Base-by-base conservation (phyloP, 176 grass and related monocot species). In the Oryza meridionalis region DNA sequence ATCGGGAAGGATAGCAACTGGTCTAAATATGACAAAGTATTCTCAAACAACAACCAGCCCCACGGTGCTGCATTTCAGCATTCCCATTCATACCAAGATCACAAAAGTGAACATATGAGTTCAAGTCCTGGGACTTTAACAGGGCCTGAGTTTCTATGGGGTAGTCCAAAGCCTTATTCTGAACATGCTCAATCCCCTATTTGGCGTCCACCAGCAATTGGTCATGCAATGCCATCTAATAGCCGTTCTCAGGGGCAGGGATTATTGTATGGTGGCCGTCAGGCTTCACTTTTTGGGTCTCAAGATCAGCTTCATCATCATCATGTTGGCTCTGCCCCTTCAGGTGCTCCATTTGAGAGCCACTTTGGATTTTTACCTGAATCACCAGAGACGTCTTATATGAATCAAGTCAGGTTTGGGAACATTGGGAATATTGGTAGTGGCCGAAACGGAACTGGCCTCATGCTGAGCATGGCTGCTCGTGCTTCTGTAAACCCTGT, bases 141-240 rank as follows among this genome's bases (percentile, higher is more conserved):
- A 50, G 97, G 97, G 32, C 90, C 90, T 1, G 93, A 99, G 35
- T 99, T 99, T 94, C 88, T 99, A 9, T 99, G 97, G 97, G 97
- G 93, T 21, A 99, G 94, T 85, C 90, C 86, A 40, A 96, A 89
- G 84, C 86, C 86, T n/a, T 94, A 96, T 80, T 87, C 81, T 17
- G 97, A 99, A 35, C 89, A 85, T 86, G 88, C 89, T 19, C 91
- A 94, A 47, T 89, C 93, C 64, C 88, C 89, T 69, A 75, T 87
- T 70, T 94, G 91, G 97, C 90, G 74, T 14, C 81, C 97, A 69
- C 93, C 77, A 22, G 63, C 80, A 72, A 80, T 69, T 25, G 89
- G 90, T 1, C 84, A 44, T 86, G 67, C 77, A 79, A 80, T 95
- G 12, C 62, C 80, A 73, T 87, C 87, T 35, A 95, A 82, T 86